Evolutionary conservation across 2,329 filamentous ascomycete genomes (phyloP), one percentile per base, ranked within the genome.

Genomic region (Ophiostoma ulmi): DNA sequence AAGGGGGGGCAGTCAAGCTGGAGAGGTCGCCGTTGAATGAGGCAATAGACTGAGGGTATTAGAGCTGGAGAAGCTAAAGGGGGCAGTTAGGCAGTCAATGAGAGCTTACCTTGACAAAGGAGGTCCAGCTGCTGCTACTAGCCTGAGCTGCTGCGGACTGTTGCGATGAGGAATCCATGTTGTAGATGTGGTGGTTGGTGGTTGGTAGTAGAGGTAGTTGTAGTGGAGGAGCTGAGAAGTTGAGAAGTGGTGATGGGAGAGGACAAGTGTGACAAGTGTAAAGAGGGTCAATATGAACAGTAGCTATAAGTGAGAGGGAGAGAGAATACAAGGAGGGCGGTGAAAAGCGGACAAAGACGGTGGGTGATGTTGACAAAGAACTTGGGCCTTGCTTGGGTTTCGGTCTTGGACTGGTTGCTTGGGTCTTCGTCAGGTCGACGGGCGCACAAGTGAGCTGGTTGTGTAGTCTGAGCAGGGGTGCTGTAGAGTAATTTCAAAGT

Each of bases 21-120:
- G 91, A 90, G 72, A 94, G 86, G 79, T 94, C 91, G 76, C 91
- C 91, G 77, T 91, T 92, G 83, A 94, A 94, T 4, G 90, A 92
- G 69, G 90, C 89, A 77, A 94, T 91, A 67, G 91, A 93, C 86
- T 68, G 58, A 31, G 3, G 66, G 14, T 20, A 44, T 48, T 8
- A 39, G 55, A 69, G 39, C 36, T 38, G 48, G 71, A 52, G 70
- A 71, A 52, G 68, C 17, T 67, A 58, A 13, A 70, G 36, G 14
- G 14, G 26, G 64, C 64, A 11, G 8, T n/a, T 13, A 5, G 31
- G 10, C 20, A n/a, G 31, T 31, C 20, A 31, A 20, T n/a, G 36
- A n/a, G 38, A 41, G 67, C 72, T 41, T 76, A 85, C 84, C 81
- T 85, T 85, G 72, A 86, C 78, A 74, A 86, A 85, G 55, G 84